A percentile compares a stretch with the other conserved stretches of the same genome.
Conservation (phyloP, 495 filamentous ascomycete genomes). For the Zalerion maritima region DNA sequence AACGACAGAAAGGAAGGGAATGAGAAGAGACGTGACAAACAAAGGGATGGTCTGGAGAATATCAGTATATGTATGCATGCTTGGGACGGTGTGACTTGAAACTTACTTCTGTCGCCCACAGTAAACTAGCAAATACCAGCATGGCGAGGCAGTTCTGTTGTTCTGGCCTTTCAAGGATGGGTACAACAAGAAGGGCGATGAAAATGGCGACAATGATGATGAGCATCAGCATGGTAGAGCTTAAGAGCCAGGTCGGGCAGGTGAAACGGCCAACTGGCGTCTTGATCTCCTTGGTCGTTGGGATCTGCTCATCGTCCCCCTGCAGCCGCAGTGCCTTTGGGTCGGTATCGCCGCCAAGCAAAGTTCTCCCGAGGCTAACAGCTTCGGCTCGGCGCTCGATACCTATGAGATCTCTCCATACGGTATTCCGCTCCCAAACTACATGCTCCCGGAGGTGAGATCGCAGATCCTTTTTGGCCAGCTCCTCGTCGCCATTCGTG, state of each 20-base stretch:
- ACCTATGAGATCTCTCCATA: slow-evolving; percentile 98
- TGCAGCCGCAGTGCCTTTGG: slow-evolving; percentile 56
- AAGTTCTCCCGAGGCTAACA: slow-evolving; percentile 74
- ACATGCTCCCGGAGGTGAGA: slow-evolving; percentile 93
- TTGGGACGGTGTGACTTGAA: not conserved
- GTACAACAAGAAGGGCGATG: slow-evolving; percentile 49
- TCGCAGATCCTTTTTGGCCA: slow-evolving; percentile 70
- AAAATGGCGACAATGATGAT: slow-evolving; percentile 59
- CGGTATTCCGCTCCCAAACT: slow-evolving; percentile 96
- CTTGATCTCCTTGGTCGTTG: slow-evolving; percentile 46
- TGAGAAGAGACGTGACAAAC: slow-evolving; percentile 87
- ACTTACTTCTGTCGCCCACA: slow-evolving; percentile 91
- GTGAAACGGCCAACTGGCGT: slow-evolving; percentile 71
- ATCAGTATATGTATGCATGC: slow-evolving; percentile 10
- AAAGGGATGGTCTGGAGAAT: slow-evolving; percentile 68
- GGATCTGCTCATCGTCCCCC: slow-evolving; percentile 52
- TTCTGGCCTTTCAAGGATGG: slow-evolving; percentile 68
- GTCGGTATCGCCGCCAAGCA: slow-evolving; percentile 63
- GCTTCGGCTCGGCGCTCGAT: slow-evolving; percentile 94
- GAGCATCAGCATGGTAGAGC: slow-evolving; percentile 64
- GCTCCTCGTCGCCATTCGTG: slow-evolving; percentile 58
- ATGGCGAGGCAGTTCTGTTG: slow-evolving; percentile 94
- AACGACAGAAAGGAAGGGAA: slow-evolving; percentile 85
- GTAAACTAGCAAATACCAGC: slow-evolving; percentile 79
- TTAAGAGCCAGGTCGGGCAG: slow-evolving; percentile 71